Percentiles rank a stretch among this genome's conserved stretches.
phyloP scores from a whole-genome alignment of 225 moss, liverwort and hornwort species.

The Takakia lepidozioides region DNA sequence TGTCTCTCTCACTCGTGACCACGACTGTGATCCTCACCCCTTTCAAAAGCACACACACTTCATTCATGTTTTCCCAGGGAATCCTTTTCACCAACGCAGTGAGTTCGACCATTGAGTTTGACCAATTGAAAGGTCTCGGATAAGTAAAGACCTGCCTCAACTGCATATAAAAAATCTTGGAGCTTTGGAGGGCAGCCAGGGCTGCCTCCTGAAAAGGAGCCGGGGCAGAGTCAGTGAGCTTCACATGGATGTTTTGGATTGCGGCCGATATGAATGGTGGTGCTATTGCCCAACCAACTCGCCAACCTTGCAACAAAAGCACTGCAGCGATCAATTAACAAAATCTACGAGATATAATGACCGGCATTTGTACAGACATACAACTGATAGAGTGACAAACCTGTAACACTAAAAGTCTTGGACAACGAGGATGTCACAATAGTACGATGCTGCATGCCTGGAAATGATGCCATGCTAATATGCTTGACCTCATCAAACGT shows the following conservation, averaged over 20 bases:
- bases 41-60: too few relatives aligned
- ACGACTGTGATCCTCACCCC: too few relatives aligned
- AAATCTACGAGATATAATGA: not conserved
- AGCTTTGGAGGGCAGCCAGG: constrained; percentile 48
- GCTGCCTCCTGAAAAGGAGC: constrained; percentile 94
- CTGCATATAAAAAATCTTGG: constrained; percentile 43
- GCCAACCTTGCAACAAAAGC: constrained; percentile 55
- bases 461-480: constrained; percentile 65
- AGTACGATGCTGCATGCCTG: constrained; percentile 79
- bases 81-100: too few relatives aligned
- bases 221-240: constrained; percentile 85
- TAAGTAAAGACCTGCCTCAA: constrained; percentile 42
- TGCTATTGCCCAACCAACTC: constrained; percentile 88
- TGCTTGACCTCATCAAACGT: constrained; percentile 51
- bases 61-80: too few relatives aligned
- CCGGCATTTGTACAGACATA: not conserved
- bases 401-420: constrained; percentile 92
- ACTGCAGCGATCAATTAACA: too few relatives aligned
- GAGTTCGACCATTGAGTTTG: too few relatives aligned
- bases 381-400: constrained; percentile 13
- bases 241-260: constrained; percentile 71
- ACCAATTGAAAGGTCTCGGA: too few relatives aligned
- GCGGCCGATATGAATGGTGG: constrained; percentile 54
- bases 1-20: too few relatives aligned
- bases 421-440: constrained; percentile 92